These are phyloP conservation scores for Nakazawaea wickerhamii DNA, from an alignment of 805 yeast genomes.

Conservation along the genomic window DNA sequence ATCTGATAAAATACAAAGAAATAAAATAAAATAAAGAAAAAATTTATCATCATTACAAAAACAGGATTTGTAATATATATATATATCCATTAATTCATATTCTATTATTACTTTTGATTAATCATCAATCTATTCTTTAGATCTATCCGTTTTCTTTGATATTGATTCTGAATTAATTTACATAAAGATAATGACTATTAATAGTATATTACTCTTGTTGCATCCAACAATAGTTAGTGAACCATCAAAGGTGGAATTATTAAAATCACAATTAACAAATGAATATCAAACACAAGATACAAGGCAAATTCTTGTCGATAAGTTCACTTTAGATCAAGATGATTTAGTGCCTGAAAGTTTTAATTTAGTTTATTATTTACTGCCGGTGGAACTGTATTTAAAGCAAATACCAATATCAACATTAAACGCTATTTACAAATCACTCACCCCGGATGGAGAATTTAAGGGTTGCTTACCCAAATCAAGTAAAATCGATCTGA, in stretches of 20 bases:
- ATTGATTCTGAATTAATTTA: neutral
- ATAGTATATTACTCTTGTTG: slow-evolving; percentile 38
- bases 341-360: slow-evolving; percentile 31
- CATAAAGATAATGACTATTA: neutral
- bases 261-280: slow-evolving; percentile 28
- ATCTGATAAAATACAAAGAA: slow-evolving; percentile 4
- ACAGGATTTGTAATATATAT: no score
- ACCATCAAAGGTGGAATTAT: slow-evolving; percentile 37
- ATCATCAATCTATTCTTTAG: no score
- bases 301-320: slow-evolving; percentile 52
- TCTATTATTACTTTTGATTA: no score
- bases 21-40: neutral
- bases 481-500: slow-evolving; percentile 52
- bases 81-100: no score
- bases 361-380: slow-evolving; percentile 45
- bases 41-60: neutral
- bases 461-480: slow-evolving; percentile 49
- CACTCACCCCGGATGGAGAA: slow-evolving; percentile 39
- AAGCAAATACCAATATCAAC: slow-evolving; percentile 43
- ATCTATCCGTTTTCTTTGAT: neutral
- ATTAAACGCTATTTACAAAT: slow-evolving; percentile 32
- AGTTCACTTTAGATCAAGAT: slow-evolving; percentile 46
- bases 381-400: slow-evolving; percentile 42
- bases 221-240: slow-evolving; percentile 66
- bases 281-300: slow-evolving; percentile 25